Evolutionary conservation across 1,139 yeast genomes (phyloP), one percentile per base, ranked within the genome.

Genomic region (Saccharomyces hybrid): DNA sequence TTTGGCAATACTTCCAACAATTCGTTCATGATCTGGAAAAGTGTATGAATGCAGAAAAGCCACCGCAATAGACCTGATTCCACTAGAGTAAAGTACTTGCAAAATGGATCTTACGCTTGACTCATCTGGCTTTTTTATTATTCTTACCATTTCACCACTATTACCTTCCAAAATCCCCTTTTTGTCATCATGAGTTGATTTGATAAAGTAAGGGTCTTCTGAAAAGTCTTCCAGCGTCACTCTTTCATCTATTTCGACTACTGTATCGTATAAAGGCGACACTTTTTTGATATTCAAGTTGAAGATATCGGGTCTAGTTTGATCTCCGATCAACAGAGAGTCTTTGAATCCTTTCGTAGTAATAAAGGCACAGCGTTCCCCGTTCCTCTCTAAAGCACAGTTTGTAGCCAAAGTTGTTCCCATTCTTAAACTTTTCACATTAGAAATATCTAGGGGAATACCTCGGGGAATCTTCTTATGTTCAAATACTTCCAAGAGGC

Each of bases 371-470:
- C 80, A 82, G 25, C 69, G 65, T 29, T 81, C 81, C n/a, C 83
- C 83, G 59, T 78, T 79, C 57, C 83, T 68, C 61, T 76, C 80
- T 54, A 76, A 71, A 27, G 87, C 73, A 2, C 93, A 91, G 66
- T 82, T 82, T 0, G 95, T 87, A 1, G 95, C 93, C 23, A 86
- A 87, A 0, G 95, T 87, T 1, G 95, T 86, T 9, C 95, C 95
- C 81, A 86, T 81, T 58, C 91, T 75, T 46, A 86, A 79, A 47
- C 83, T 77, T 57, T 78, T 80, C 14, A 83, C 82, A 8, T 66
- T 63, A 0, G 76, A 66, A 4, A 84, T 71, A 57, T 79, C 82
- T 49, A 80, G 65, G 2, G 73, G 74, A 26, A 65, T 64, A 4
- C 76, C 78, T 47, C 83, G 76, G 7, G 85, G 81, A 47, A 86